These are phyloP conservation scores for Xylariaceae sp. DNA, from an alignment of 2,329 filamentous ascomycete species.

Conservation along the genomic window DNA sequence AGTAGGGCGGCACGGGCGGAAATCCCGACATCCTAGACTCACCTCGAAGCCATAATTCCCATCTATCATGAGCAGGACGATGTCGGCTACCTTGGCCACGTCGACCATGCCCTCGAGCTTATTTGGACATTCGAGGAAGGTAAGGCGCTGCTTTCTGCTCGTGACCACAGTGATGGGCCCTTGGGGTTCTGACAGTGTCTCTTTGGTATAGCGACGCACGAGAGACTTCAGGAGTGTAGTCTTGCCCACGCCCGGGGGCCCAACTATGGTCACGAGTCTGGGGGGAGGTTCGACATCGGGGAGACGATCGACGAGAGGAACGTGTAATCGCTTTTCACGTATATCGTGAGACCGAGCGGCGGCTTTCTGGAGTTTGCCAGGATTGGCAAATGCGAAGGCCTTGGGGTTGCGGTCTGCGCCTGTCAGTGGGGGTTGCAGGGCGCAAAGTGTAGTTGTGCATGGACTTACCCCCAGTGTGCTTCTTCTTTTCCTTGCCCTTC, in stretches of 20 bases:
- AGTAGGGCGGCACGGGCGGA: not conserved
- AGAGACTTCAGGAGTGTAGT: constrained; percentile 93
- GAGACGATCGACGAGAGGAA: constrained; percentile 89
- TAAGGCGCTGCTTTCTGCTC: constrained; percentile 88
- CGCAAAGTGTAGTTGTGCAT: no score
- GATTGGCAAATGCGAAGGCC: constrained; percentile 78
- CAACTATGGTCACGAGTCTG: constrained; percentile 86
- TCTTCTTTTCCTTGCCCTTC: constrained; percentile 84
- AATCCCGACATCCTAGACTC: no score
- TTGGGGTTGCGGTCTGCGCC: constrained; percentile 70
- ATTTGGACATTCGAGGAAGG: constrained; percentile 96
- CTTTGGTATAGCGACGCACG: constrained; percentile 90
- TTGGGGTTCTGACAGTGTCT: constrained; percentile 80
- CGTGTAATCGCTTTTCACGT: constrained; percentile 92
- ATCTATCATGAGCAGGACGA: constrained; percentile 95
- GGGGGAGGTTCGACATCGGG: constrained; percentile 86
- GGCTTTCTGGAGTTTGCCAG: constrained; percentile 70
- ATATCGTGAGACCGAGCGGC: constrained; percentile 47
- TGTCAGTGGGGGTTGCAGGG: constrained; percentile 13
- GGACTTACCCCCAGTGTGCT: constrained; percentile 50
- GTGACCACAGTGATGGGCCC: constrained; percentile 95
- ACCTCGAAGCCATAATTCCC: constrained; percentile 98
- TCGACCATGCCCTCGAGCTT: constrained; percentile 96
- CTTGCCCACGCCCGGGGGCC: constrained; percentile 90
- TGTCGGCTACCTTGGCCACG: constrained; percentile 93